Percentiles rank a stretch among this genome's conserved stretches.
Conservation (phyloP, 305 asterid species). For the Fraxinus latifolia region DNA sequence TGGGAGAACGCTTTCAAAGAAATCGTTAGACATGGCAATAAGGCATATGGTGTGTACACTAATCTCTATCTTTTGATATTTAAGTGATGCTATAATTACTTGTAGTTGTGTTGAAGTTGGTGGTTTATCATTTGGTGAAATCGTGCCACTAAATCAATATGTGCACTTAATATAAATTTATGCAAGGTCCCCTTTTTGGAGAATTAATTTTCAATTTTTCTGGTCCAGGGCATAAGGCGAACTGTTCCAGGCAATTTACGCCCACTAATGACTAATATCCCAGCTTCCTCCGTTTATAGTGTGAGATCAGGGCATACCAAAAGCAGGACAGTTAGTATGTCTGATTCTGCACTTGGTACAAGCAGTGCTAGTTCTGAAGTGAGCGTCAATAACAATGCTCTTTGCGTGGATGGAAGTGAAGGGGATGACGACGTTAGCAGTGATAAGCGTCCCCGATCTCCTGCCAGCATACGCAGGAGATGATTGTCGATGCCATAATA, state of each 20-base stretch:
- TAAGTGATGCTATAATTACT: neutral
- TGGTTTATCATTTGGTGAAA: neutral
- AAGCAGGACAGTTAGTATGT: conserved; percentile 60
- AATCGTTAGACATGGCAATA: conserved; percentile 96
- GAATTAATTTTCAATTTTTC: neutral
- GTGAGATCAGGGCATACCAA: conserved; percentile 79
- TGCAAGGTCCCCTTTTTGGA: neutral
- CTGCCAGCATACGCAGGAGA: conserved; percentile 71
- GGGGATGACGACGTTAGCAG: conserved; percentile 72
- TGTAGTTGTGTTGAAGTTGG: neutral
- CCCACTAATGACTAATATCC: conserved; percentile 80
- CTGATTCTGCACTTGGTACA: conserved; percentile 87
- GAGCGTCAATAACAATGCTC: conserved; percentile 72
- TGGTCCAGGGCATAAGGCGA: conserved; percentile 79
- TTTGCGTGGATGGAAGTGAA: conserved; percentile 59
- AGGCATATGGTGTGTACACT: conserved; percentile 81
- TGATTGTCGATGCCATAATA: conserved; percentile 7
- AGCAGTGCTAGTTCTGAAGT: conserved; percentile 97
- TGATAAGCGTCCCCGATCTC: conserved; percentile 62
- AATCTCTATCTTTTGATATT: conserved; percentile 5
- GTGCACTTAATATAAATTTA: neutral
- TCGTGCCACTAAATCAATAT: neutral
- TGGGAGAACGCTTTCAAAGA: conserved; percentile 92
- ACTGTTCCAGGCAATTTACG: conserved; percentile 76
- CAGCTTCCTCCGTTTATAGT: conserved; percentile 89